Percentiles rank a stretch among this genome's conserved stretches.
Conservation (phyloP, 768 basidiomycete species). For the Termitomyces sp. region DNA sequence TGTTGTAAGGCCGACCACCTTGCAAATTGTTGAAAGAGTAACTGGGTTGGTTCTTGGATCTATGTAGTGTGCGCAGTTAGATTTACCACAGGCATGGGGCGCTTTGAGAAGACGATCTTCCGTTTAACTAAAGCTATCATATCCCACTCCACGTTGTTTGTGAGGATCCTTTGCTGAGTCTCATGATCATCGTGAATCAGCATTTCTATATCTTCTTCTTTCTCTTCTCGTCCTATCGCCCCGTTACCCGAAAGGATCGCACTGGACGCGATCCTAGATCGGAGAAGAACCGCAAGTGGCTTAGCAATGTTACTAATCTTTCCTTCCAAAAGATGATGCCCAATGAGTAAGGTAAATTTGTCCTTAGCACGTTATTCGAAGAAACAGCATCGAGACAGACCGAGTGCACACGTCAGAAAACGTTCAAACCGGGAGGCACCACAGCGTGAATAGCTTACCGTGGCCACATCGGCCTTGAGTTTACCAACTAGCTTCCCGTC, state of each 20-base stretch:
- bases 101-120: conserved; percentile 79
- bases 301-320: conserved; percentile 71
- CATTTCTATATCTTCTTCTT: conserved; percentile 14
- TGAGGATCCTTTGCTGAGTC: conserved; percentile 9
- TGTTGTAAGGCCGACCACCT: too few relatives aligned
- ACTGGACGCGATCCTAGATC: conserved; percentile 20
- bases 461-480: conserved; percentile 54
- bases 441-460: conserved; percentile 32
- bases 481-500: conserved; percentile 77
- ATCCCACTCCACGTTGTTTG: conserved; percentile 38
- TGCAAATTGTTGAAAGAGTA: neutral
- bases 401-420: neutral
- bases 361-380: conserved; percentile 35
- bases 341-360: conserved; percentile 75
- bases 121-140: conserved; percentile 68
- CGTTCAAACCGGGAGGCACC: neutral
- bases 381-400: neutral
- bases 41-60: neutral
- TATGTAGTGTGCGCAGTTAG: neutral
- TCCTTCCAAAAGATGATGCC: conserved; percentile 89
- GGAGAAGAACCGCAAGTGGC: conserved; percentile 73
- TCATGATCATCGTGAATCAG: conserved; percentile 14
- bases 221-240: conserved; percentile 8
- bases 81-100: conserved; percentile 68
- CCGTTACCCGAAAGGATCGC: conserved; percentile 13